These are phyloP conservation scores for Penicillium concentricum DNA, from an alignment of 2,329 filamentous ascomycete species.

Conservation along the genomic window DNA sequence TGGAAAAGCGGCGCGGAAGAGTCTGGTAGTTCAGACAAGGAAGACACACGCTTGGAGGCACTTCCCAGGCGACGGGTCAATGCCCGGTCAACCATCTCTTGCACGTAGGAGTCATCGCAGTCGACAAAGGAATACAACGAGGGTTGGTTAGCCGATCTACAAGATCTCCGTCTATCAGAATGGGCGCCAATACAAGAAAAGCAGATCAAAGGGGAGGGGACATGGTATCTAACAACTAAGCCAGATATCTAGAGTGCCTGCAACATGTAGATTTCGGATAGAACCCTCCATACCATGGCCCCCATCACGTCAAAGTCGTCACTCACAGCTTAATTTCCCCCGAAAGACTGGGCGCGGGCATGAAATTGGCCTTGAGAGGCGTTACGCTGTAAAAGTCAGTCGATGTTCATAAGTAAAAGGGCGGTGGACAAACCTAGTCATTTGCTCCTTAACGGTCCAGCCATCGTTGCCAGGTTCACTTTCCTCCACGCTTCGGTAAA, in stretches of 20 bases:
- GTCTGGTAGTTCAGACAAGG: conserved; percentile 49
- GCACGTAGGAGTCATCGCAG: conserved; percentile 86
- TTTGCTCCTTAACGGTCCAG: conserved; percentile 84
- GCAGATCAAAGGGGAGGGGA: conserved; percentile 15
- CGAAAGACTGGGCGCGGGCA: conserved; percentile 66
- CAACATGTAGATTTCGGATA: conserved; percentile 27
- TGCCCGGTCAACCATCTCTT: conserved; percentile 77
- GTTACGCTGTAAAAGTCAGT: conserved; percentile 64
- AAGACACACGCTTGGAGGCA: conserved; percentile 56
- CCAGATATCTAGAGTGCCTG: conserved; percentile 26
- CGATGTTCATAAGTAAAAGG: too few species aligned
- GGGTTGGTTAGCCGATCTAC: conserved; percentile 38
- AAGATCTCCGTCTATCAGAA: conserved; percentile 36
- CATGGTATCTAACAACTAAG: conserved; percentile 28
- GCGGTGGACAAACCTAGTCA: conserved; percentile 66
- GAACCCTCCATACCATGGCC: conserved; percentile 13
- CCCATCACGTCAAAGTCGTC: conserved; percentile 22
- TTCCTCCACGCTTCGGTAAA: conserved; percentile 81
- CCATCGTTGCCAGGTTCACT: conserved; percentile 82
- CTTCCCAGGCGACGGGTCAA: conserved; percentile 61
- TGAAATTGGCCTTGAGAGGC: conserved; percentile 88
- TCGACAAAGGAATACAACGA: conserved; percentile 70
- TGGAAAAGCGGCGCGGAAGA: conserved; percentile 62
- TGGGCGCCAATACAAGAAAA: conserved; percentile 8
- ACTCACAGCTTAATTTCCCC: conserved; percentile 84